Percentiles rank a stretch among this genome's conserved stretches.
phyloP scores from a whole-genome alignment of 2,329 filamentous ascomycete genomes.

The Phaeosphaeriaceae sp. region DNA sequence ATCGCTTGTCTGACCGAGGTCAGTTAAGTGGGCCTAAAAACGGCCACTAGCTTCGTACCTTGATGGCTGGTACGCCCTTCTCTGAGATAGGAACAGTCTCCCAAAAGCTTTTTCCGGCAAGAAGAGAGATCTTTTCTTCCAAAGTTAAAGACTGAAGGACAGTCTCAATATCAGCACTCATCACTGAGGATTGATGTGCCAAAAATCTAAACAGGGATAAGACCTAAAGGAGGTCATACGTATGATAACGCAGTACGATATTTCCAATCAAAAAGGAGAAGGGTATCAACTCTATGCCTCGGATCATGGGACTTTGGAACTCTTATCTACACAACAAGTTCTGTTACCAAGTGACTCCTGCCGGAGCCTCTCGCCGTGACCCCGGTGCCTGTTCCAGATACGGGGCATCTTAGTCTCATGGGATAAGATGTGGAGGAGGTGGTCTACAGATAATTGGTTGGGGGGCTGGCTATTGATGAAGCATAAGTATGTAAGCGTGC shows the following conservation, averaged over 20 bases:
- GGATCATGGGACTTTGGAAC: not conserved
- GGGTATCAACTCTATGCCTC: slow-evolving; percentile 6
- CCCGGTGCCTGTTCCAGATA: slow-evolving; percentile 12
- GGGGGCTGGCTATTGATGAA: slow-evolving; percentile 6
- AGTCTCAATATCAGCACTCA: slow-evolving; percentile 35
- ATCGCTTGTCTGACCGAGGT: slow-evolving; percentile 61
- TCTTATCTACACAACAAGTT: slow-evolving; percentile 9
- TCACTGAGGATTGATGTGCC: slow-evolving; percentile 3
- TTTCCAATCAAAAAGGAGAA: slow-evolving; percentile 1
- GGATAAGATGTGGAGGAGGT: slow-evolving; percentile 19
- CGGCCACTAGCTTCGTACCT: slow-evolving; percentile 20
- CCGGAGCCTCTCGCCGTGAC: slow-evolving; percentile 21
- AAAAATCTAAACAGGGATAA: too few relatives aligned
- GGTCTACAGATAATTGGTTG: slow-evolving; percentile 14
- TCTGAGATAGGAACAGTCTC: slow-evolving; percentile 66
- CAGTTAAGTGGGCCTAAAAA: slow-evolving; percentile 1
- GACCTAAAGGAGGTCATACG: too few relatives aligned
- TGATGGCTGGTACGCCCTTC: slow-evolving; percentile 66
- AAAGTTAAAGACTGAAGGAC: slow-evolving; percentile 41
- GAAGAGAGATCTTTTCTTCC: slow-evolving; percentile 44
- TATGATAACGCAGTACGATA: not conserved
- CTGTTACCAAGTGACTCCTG: slow-evolving; percentile 1
- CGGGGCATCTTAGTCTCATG: slow-evolving; percentile 6
- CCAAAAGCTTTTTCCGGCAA: slow-evolving; percentile 66
- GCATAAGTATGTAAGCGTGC: slow-evolving; percentile 8